phyloP scores from a whole-genome alignment of 306 rosid genomes.

The Citrullus amarus region DNA sequence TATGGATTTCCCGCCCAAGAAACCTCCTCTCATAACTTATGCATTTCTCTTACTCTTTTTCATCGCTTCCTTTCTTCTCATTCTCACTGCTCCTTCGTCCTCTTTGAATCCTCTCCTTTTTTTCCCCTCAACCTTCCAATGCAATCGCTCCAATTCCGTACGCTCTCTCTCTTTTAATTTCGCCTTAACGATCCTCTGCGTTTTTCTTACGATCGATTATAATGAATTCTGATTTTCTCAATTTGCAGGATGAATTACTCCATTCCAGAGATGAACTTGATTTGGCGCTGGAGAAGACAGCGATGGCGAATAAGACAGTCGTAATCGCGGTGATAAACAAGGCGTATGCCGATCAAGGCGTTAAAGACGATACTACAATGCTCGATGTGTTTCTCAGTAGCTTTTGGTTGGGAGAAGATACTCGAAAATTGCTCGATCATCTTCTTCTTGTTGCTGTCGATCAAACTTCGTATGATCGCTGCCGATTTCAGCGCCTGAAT shows the following conservation, averaged over 20 bases:
- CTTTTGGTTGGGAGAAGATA: slow-evolving; percentile 66
- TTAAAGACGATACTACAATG: slow-evolving; percentile 38
- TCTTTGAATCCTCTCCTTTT: background rate
- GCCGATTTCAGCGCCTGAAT: slow-evolving; percentile 34
- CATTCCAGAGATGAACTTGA: slow-evolving; percentile 29
- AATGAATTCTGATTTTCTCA: too few relatives aligned
- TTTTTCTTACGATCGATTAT: background rate
- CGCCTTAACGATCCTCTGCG: too few relatives aligned
- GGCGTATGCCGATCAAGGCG: slow-evolving; percentile 60
- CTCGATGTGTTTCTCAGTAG: slow-evolving; percentile 56
- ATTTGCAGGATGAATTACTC: background rate
- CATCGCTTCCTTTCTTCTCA: background rate
- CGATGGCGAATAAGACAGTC: slow-evolving; percentile 50
- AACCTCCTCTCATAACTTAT: background rate
- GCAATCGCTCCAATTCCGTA: background rate
- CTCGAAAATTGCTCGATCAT: slow-evolving; percentile 34
- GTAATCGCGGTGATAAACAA: slow-evolving; percentile 45
- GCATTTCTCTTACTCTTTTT: background rate
- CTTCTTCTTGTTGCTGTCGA: slow-evolving; percentile 59
- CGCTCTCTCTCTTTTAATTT: background rate
- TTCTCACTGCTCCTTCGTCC: background rate
- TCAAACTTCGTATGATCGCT: slow-evolving; percentile 50
- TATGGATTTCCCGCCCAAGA: slow-evolving; percentile 9
- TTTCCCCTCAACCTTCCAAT: background rate
- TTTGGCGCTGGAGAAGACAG: slow-evolving; percentile 29